These are phyloP conservation scores for Solanum piurae DNA, from an alignment of 257 asterid genomes.

Conservation along the genomic window DNA sequence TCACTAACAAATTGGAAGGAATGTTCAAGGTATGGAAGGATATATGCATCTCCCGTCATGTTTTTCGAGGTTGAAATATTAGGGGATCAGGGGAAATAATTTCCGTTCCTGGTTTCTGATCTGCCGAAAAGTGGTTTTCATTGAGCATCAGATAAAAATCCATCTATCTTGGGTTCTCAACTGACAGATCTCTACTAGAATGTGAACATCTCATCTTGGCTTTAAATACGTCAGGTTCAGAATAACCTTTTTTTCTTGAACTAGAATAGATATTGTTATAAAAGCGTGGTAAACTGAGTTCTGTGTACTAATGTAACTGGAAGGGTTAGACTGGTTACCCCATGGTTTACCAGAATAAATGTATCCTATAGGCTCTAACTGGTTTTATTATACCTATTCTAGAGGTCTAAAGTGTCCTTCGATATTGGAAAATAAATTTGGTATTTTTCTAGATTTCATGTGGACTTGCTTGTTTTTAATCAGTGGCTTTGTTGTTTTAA, in stretches of 20 bases:
- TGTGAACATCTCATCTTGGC: neutral
- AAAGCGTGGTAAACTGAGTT: neutral
- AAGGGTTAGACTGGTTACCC: neutral
- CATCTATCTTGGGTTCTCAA: neutral
- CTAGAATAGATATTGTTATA: neutral
- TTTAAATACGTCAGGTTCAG: neutral
- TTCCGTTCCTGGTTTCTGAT: neutral
- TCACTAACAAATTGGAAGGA: slow-evolving; percentile 96
- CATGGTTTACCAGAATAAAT: neutral
- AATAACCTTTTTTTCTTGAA: neutral
- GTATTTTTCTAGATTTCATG: neutral
- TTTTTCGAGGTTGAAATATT: neutral
- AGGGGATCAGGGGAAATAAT: neutral
- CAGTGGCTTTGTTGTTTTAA: neutral
- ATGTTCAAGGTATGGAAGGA: slow-evolving; percentile 72
- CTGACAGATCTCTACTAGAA: neutral
- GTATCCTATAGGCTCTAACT: neutral
- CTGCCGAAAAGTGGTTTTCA: neutral
- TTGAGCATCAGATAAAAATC: neutral
- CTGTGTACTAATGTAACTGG: neutral
- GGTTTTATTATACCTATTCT: neutral
- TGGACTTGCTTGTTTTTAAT: neutral
- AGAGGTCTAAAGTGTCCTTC: neutral
- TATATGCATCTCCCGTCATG: neutral
- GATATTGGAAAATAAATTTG: neutral